Conservation (phyloP, 192 early-diverging fungal genomes). For the Entophlyctis helioformis region DNA sequence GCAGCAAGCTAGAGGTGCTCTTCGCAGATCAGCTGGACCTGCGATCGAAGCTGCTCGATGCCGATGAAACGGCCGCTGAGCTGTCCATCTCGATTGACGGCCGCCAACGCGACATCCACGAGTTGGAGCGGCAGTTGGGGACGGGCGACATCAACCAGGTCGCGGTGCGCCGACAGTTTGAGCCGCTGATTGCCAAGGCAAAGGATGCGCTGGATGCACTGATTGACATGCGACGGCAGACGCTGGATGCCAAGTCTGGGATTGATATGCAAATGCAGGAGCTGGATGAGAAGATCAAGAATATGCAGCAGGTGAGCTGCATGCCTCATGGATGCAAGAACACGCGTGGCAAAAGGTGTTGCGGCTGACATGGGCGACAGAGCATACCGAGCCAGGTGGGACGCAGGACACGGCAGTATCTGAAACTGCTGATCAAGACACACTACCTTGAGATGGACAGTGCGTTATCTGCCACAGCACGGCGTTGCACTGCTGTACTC, state of each 20-base stretch:
- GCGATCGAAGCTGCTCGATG: constrained; percentile 3
- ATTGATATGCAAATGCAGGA: constrained; percentile 5
- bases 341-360: background rate
- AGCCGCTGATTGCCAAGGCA: no score
- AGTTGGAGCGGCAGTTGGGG: constrained; percentile 1
- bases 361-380: constrained; percentile 1
- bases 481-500: no score
- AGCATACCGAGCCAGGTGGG: constrained; percentile 21
- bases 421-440: constrained; percentile 13
- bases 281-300: constrained; percentile 24
- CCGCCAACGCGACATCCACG: background rate
- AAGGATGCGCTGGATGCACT: no score
- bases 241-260: constrained; percentile 3
- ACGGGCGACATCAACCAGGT: background rate
- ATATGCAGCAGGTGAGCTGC: constrained; percentile 16
- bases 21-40: constrained; percentile 11
- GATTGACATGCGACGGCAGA: background rate
- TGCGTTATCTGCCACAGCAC: no score
- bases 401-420: constrained; percentile 10
- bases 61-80: constrained; percentile 1
- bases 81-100: background rate
- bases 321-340: background rate
- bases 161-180: background rate
- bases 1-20: background rate
- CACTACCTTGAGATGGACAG: constrained; percentile 25